Conservation (phyloP, 805 yeast genomes). For the Candida piceae region DNA sequence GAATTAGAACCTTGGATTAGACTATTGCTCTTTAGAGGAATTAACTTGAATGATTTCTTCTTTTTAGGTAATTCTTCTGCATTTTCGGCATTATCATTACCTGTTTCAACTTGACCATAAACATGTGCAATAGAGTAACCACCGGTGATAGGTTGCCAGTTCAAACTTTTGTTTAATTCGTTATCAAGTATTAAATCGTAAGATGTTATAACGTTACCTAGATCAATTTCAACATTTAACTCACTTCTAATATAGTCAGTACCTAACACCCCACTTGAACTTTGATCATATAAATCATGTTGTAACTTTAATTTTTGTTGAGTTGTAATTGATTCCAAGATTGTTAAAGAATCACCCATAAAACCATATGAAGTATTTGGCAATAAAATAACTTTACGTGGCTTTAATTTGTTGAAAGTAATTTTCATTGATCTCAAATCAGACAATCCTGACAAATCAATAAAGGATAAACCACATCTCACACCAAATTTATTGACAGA, state of each 20-base stretch:
- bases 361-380: conserved; percentile 21
- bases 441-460: conserved; percentile 80
- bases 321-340: conserved; percentile 16
- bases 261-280: conserved; percentile 12
- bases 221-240: conserved; percentile 37
- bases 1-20: conserved; percentile 14
- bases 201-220: conserved; percentile 48
- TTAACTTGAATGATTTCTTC: conserved; percentile 8
- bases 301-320: conserved; percentile 17
- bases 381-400: conserved; percentile 58
- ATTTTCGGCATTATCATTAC: conserved; percentile 1
- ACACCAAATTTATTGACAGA: conserved; percentile 33
- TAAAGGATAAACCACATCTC: conserved; percentile 66
- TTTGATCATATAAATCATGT: conserved; percentile 12
- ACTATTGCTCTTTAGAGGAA: conserved; percentile 8
- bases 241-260: conserved; percentile 27
- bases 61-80: background rate
- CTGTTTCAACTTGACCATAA: conserved; percentile 50
- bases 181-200: conserved; percentile 68
- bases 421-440: conserved; percentile 78
- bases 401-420: conserved; percentile 74
- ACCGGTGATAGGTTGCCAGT: conserved; percentile 83
- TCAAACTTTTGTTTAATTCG: conserved; percentile 49
- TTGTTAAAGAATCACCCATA: conserved; percentile 19
- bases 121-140: conserved; percentile 81